Evolutionary conservation across 257 asterid species (phyloP).

Genomic region (Rehmannia glutinosa): DNA sequence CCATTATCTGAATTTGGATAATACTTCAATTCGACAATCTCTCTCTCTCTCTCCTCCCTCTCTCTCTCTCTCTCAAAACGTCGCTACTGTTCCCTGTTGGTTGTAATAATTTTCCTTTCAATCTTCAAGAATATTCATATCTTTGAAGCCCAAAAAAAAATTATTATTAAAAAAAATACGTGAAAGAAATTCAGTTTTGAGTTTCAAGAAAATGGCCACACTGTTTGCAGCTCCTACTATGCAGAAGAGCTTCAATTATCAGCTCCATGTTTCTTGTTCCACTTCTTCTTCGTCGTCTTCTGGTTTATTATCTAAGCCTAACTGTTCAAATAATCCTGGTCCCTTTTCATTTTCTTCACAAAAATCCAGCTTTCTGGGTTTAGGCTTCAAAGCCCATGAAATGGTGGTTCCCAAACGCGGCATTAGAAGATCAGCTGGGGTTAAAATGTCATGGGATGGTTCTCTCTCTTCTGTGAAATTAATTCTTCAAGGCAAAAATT

Average conservation of each 20-base stretch:
- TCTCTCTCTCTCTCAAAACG: slow-evolving; percentile 35
- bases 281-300: slow-evolving; percentile 18
- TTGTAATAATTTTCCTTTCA: no score
- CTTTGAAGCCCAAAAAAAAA: background rate
- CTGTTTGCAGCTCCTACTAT: slow-evolving; percentile 46
- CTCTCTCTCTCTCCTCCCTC: slow-evolving; percentile 26
- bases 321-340: slow-evolving; percentile 19
- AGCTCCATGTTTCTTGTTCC: slow-evolving; percentile 36
- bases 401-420: slow-evolving; percentile 10
- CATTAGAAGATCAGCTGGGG: slow-evolving; percentile 26
- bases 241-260: slow-evolving; percentile 30
- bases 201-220: slow-evolving; percentile 51
- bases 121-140: slow-evolving; percentile 8
- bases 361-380: slow-evolving; percentile 42
- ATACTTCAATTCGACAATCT: slow-evolving; percentile 1
- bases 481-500: slow-evolving; percentile 75
- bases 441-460: slow-evolving; percentile 85
- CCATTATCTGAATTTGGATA: slow-evolving; percentile 34
- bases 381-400: slow-evolving; percentile 32
- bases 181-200: no score
- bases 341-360: slow-evolving; percentile 27
- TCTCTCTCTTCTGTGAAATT: slow-evolving; percentile 84
- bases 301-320: slow-evolving; percentile 18
- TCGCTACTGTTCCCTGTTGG: no score
- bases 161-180: background rate